A percentile compares a stretch with the other conserved stretches of the same genome.
These are phyloP conservation scores for Coffea humblotiana DNA, from an alignment of 305 asterid species.

Conservation along the genomic window DNA sequence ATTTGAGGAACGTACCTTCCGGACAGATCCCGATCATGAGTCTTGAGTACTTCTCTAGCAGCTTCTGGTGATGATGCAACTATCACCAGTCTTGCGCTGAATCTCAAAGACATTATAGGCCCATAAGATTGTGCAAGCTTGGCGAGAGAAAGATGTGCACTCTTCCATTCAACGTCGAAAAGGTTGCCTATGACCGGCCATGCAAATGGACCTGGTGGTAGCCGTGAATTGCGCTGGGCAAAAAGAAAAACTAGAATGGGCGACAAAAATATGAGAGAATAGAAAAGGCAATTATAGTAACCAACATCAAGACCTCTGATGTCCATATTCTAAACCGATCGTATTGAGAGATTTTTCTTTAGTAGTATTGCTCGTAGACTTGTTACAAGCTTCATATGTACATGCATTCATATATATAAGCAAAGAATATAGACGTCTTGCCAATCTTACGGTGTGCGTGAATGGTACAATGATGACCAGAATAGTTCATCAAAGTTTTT, in stretches of 20 bases:
- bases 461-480: no score
- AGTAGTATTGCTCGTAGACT: no score
- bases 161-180: neutral
- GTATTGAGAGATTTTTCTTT: no score
- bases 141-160: neutral
- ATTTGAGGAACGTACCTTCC: neutral
- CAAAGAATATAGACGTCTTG: no score
- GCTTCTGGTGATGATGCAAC: constrained; percentile 8
- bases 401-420: no score
- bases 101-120: constrained; percentile 1
- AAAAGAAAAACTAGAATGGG: neutral
- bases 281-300: neutral
- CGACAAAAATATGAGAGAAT: neutral
- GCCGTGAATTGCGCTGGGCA: no score
- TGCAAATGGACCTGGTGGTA: constrained; percentile 21
- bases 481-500: no score
- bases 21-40: constrained; percentile 1
- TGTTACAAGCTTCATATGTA: no score
- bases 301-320: no score
- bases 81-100: constrained; percentile 3
- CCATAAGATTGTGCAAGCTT: constrained; percentile 8
- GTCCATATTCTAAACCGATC: no score
- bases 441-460: no score
- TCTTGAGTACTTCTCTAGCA: constrained; percentile 13
- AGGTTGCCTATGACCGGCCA: constrained; percentile 21